phyloP scores from a whole-genome alignment of 495 filamentous ascomycete genomes.

The Aspergillus carlsbadensis region DNA sequence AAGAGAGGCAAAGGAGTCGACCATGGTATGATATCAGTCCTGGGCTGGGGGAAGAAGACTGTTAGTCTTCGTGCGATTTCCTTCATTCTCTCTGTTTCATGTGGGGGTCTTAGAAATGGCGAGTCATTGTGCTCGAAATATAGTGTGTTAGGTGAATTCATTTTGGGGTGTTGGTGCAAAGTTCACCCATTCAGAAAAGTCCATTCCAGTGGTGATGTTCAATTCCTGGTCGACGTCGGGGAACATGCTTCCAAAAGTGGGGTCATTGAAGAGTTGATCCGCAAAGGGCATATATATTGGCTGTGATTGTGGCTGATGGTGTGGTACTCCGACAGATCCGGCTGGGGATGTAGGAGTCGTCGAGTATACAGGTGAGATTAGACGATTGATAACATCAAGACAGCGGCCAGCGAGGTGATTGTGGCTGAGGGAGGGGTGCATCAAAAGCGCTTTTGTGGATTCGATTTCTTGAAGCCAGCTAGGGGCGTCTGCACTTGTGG shows the following conservation, averaged over 20 bases:
- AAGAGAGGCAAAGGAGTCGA: too few species aligned
- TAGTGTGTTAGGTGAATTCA: slow-evolving; percentile 20
- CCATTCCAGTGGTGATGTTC: slow-evolving; percentile 33
- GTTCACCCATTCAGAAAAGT: slow-evolving; percentile 49
- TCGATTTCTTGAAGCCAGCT: slow-evolving; percentile 48
- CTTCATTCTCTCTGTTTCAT: too few species aligned
- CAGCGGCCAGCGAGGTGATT: slow-evolving; percentile 46
- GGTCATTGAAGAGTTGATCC: slow-evolving; percentile 40
- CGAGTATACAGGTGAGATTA: slow-evolving; percentile 35
- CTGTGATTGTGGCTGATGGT: slow-evolving; percentile 9
- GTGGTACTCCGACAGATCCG: slow-evolving; percentile 4
- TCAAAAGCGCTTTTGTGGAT: slow-evolving; percentile 44
- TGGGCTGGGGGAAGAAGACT: too few species aligned
- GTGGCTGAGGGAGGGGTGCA: slow-evolving; percentile 41
- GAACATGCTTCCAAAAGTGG: slow-evolving; percentile 40
- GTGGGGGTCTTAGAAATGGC: too few species aligned
- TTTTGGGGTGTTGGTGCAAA: slow-evolving; percentile 30
- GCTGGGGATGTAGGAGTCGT: slow-evolving; percentile 8
- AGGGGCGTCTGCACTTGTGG: slow-evolving; percentile 40
- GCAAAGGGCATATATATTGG: slow-evolving; percentile 41
- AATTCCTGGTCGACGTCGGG: slow-evolving; percentile 38
- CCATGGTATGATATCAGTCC: too few species aligned
- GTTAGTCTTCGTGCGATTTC: too few species aligned
- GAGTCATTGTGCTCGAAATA: too few species aligned
- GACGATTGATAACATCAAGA: slow-evolving; percentile 43